Base-by-base conservation (phyloP, 2,329 filamentous ascomycete genomes). In the Apiospora arundinis region DNA sequence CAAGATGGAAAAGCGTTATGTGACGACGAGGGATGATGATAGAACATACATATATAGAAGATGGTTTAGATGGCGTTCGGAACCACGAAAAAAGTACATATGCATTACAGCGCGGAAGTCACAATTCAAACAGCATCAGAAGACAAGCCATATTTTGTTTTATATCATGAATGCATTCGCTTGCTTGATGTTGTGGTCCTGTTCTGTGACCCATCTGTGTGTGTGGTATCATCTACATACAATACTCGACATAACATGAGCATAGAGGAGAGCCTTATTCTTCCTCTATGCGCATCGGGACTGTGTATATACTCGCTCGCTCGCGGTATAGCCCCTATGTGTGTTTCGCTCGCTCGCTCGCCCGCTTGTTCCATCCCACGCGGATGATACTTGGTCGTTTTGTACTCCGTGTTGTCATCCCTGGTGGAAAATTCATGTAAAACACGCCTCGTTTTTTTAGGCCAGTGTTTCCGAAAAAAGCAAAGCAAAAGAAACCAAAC, bases 21-120 rank as follows among this genome's bases (percentile, higher is more conserved):
- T 40, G 56, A 63, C 56, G 56, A 63, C 21, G 25, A 63, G 11
- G 25, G 56, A 63, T 68, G 16, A 37, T 37, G 66, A 68, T 48
- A 68, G 28, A 68, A 48, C 46, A 68, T 28, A 48, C 60, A 65
- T 65, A 65, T 6, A 32, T 32, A 32, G 32, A 32, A 32, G 66
- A 68, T 46, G 42, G 65, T 67, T 67, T 67, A 48, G 44, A 68
- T 48, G 66, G 66, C 66, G 44, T 68, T 68, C 37, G 66, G 44
- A 48, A 14, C 25, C 44, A 32, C 44, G 18, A 68, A 68, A 32
- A 46, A 48, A 37, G 8, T 16, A 40, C 7, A 56, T 63, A 16
- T 18, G 12, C 42, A 45, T 45, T 45, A 18, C 40, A 60, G 16
- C 9, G 8, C n/a, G 9, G 21, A 40, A 40, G 4, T 18, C 18